Percentiles rank a stretch among this genome's conserved stretches.
Evolutionary conservation across 1,284 basidiomycete genomes (phyloP).

Genomic region (Leccinum solheimii): DNA sequence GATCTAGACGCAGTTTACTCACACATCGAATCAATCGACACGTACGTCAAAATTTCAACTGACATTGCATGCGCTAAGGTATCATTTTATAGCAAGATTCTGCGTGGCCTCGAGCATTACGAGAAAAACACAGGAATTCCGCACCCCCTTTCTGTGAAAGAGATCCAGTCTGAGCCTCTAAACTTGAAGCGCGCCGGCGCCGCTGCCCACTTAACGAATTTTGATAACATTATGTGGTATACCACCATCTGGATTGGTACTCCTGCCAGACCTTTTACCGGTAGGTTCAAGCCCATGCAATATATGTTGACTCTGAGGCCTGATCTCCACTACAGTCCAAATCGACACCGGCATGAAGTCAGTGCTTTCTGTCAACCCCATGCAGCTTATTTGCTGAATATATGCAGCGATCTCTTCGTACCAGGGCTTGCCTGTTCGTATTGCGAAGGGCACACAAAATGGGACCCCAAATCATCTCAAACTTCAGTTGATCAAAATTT

Average conservation of each 20-base stretch:
- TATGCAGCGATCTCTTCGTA: not conserved
- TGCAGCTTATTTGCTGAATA: not conserved
- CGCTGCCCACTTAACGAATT: not conserved
- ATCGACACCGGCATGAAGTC: not conserved
- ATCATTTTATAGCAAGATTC: not conserved
- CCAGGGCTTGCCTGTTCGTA: not conserved
- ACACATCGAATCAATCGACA: not conserved
- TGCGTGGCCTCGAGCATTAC: not conserved
- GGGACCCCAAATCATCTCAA: not conserved
- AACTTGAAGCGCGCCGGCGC: not conserved
- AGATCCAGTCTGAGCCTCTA: not conserved
- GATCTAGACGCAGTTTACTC: not conserved
- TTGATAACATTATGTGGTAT: not conserved
- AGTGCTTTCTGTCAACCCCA: not conserved
- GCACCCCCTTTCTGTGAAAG: not conserved
- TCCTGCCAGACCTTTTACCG: not conserved
- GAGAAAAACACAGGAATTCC: not conserved
- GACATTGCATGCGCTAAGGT: not conserved
- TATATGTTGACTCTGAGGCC: not conserved
- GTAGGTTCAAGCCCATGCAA: not conserved
- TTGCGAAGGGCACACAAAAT: not conserved
- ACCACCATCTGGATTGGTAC: not conserved
- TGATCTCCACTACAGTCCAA: not conserved
- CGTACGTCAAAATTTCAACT: not conserved
- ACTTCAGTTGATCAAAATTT: not conserved